Evolutionary conservation across 2,329 filamentous ascomycete genomes (phyloP), one percentile per base, ranked within the genome.

Genomic region (Penicillium sp.): DNA sequence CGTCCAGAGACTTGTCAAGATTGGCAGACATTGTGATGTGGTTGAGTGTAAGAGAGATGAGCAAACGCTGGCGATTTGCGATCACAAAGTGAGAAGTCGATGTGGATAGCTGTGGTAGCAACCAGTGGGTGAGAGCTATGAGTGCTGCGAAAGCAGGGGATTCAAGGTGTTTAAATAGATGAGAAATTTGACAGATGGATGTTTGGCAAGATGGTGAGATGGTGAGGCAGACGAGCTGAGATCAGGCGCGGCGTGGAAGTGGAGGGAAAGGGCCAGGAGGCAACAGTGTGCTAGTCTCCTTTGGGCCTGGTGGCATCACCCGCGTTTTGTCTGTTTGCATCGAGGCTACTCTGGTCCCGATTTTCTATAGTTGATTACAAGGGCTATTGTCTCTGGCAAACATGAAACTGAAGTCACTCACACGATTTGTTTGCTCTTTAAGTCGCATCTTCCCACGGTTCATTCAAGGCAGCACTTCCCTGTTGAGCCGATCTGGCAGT

Each of bases 1-100:
- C 90, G 72, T 97, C 93, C 61, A 98, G 88, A 76, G 90, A 90
- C 78, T 94, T 85, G 73, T 96, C 90, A 67, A 98, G 86, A 77
- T 96, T 96, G 77, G 83, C 85, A 78, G 89, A 88, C 90, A 95
- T 95, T 60, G 62, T 85, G 55, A 49, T 39, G 48, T 51, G 34
- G 38, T 53, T 37, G 35, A 35, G 38, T 29, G 38, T 38, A 48
- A 53, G 12, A 54, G 18, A 49, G 36, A 40, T 28, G 38, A 38
- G 46, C 39, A 44, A 54, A 51, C 8, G 52, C 49, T 52, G 57
- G 49, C 49, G 33, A 41, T 50, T 54, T 50, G 48, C 40, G 46
- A 25, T 49, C 43, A 39, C 25, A 50, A 41, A 28, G 8, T 47
- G 32, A 45, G 9, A 43, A 52, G 50, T 48, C 51, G 53, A 38